These are phyloP conservation scores for Trypanosoma mega DNA, from an alignment of 208 protist genomes.

Conservation along the genomic window DNA sequence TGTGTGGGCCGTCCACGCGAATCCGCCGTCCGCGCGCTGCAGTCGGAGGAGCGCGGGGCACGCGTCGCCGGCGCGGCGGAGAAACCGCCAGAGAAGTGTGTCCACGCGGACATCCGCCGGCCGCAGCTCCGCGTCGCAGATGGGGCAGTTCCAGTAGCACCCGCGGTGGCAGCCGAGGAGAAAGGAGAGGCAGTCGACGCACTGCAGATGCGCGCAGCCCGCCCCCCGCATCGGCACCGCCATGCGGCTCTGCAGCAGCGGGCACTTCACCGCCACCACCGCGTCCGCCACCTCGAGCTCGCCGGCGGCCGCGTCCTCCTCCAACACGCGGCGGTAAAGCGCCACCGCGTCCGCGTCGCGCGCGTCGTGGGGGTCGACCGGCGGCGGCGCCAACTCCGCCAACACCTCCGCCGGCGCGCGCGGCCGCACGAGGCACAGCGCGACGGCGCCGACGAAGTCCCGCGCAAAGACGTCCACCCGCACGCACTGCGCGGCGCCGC, in stretches of 20 bases:
- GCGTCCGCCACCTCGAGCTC: conserved; percentile 59
- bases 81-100: conserved; percentile 62
- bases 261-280: conserved; percentile 72
- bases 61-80: conserved; percentile 21
- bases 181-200: conserved; percentile 67
- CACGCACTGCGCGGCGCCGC: conserved; percentile 36
- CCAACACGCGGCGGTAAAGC: conserved; percentile 36
- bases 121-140: conserved; percentile 71
- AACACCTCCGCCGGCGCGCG: conserved; percentile 55
- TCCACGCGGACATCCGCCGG: conserved; percentile 55
- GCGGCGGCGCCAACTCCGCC: conserved; percentile 33
- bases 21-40: neutral
- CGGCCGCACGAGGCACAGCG: conserved; percentile 54
- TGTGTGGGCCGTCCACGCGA: neutral
- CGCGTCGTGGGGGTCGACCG: conserved; percentile 12
- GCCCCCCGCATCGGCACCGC: conserved; percentile 62
- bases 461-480: conserved; percentile 63
- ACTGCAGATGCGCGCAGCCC: conserved; percentile 74
- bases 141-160: conserved; percentile 85
- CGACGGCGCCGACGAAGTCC: conserved; percentile 54
- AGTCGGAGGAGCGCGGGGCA: conserved; percentile 21
- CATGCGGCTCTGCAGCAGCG: conserved; percentile 73
- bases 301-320: conserved; percentile 43
- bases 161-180: conserved; percentile 62
- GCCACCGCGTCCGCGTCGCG: conserved; percentile 19